A percentile compares a stretch with the other conserved stretches of the same genome.
Evolutionary conservation across 495 filamentous ascomycete species (phyloP).

Genomic region (Margaritispora aquatica): DNA sequence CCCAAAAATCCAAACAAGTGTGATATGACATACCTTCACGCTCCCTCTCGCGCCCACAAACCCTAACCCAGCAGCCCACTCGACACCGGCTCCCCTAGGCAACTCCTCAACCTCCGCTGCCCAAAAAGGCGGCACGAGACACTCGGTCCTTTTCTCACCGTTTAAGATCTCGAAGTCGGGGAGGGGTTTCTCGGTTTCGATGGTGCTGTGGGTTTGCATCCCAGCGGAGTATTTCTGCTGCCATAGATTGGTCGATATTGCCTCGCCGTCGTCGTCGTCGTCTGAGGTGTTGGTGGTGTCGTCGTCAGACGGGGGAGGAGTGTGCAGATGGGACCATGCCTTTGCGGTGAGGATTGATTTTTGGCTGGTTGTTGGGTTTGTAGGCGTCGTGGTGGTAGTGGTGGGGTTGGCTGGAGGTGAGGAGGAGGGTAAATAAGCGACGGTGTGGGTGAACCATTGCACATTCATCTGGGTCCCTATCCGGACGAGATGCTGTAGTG

Average conservation of each 20-base stretch:
- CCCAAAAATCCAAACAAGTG: not conserved
- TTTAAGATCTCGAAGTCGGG: constrained; percentile 18
- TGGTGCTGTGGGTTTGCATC: constrained; percentile 5
- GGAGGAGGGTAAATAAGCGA: constrained; percentile 57
- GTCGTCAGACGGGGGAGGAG: not conserved
- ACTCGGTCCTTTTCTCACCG: not conserved
- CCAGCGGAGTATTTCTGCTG: constrained; percentile 16
- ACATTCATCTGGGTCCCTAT: constrained; percentile 70
- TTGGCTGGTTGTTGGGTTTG: constrained; percentile 11
- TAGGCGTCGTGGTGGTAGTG: constrained; percentile 32
- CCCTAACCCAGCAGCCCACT: constrained; percentile 54
- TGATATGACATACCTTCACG: constrained; percentile 11
- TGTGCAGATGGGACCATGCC: constrained; percentile 15
- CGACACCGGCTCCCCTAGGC: constrained; percentile 60
- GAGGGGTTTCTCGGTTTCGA: constrained; percentile 3
- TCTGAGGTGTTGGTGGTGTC: not conserved
- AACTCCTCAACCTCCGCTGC: constrained; percentile 66
- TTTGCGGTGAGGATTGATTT: constrained; percentile 8
- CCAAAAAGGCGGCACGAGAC: constrained; percentile 56
- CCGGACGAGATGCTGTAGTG: constrained; percentile 86
- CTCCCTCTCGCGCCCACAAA: constrained; percentile 6
- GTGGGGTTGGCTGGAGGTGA: not conserved
- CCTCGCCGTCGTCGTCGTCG: constrained; percentile 14
- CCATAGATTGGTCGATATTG: constrained; percentile 18
- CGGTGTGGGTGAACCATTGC: constrained; percentile 61